These are phyloP conservation scores for Mycena belliarum DNA, from an alignment of 768 basidiomycete genomes.

Conservation along the genomic window DNA sequence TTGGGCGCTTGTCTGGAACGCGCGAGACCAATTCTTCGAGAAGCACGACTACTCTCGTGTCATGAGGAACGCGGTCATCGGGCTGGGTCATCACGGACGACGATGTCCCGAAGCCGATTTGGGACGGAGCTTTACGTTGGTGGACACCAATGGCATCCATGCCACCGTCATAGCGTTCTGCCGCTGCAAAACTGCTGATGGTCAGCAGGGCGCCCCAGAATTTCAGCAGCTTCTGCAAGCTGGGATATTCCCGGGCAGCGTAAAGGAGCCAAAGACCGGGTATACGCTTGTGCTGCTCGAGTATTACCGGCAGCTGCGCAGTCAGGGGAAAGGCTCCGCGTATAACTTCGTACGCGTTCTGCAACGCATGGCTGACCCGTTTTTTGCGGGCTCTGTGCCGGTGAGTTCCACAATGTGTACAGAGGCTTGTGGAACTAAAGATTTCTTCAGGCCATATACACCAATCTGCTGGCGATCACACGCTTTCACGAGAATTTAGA, in stretches of 20 bases:
- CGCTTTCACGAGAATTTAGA: too few species aligned
- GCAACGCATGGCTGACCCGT: constrained; percentile 9
- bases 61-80: too few species aligned
- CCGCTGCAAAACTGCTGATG: not conserved
- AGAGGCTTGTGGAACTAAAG: too few species aligned
- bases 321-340: constrained; percentile 8
- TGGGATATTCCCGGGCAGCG: constrained; percentile 11
- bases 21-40: too few species aligned
- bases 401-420: not conserved
- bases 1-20: too few species aligned
- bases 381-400: constrained; percentile 8
- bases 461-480: too few species aligned
- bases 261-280: constrained; percentile 11
- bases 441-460: too few species aligned
- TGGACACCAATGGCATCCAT: constrained; percentile 16
- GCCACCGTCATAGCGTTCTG: constrained; percentile 12
- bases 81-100: too few species aligned
- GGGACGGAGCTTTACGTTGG: not conserved
- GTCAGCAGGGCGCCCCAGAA: not conserved
- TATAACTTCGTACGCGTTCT: not conserved
- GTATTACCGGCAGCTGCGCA: constrained; percentile 2
- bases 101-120: too few species aligned
- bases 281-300: constrained; percentile 8
- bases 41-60: too few species aligned
- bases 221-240: not conserved